Base-by-base conservation (phyloP, 768 basidiomycete genomes). In the Lanmaoa rubissima region DNA sequence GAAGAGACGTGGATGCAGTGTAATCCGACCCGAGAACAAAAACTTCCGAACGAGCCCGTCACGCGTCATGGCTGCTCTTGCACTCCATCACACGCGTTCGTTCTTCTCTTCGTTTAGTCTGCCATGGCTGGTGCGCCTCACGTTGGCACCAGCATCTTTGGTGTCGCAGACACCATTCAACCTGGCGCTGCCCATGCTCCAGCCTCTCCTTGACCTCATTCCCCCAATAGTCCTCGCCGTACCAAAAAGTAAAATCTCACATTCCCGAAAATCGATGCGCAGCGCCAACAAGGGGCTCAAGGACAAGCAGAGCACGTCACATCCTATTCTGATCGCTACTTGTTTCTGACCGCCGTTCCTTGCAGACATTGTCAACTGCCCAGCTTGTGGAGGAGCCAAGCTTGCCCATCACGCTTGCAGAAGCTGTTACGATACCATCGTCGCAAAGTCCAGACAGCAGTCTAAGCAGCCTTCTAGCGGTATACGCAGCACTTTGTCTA, bases 191-290 rank as follows among this genome's bases (percentile, higher is more conserved):
- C 81, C 78, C 12, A 60, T 75, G 5, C 65, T 82, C 38, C 75
- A 76, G 38, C 76, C 79, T 3, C 72, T 87, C 21, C 73, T 79
- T 40, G 91, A 95, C 60, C 82, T 97, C 43, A 81, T 98, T 59
- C 95, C 95, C 13, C 81, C 94, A 1, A 85, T 95, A 70, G 76
- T 98, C 19, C 82, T 94, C 42, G 94, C 94, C 26, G 96, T 96
- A 2, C 96, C 96, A 26, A 98, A 98, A 76, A 89, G 88, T 71
- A 95, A 95, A 75, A 82, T 86, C 12, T 94, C 94, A 0, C 94
- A 98, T 74, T 94, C 92, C 21, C 81, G 91, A 50, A 98, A 98
- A 73, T 82, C 88, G n/a, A 96, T 96, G 94, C 82, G 95, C 41
- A 86, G 85, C 60, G 89, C 94, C 16, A 94, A 94, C 73, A 98